Percentiles rank a stretch among this genome's conserved stretches.
Conservation (phyloP, 805 yeast genomes). For the Saturnispora gosingensis region DNA sequence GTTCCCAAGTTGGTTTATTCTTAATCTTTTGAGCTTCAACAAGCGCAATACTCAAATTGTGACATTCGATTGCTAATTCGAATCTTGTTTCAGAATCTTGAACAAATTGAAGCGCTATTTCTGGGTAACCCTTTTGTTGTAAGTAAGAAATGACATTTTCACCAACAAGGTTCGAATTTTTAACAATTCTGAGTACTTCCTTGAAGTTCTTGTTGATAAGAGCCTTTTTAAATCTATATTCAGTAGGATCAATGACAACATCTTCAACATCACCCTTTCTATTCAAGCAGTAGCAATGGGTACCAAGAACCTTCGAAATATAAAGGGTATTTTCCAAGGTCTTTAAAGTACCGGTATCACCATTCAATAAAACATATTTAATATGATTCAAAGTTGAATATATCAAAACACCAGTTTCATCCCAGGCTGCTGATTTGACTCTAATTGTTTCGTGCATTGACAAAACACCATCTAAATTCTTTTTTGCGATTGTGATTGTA, state of each 20-base stretch:
- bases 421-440: constrained; percentile 97
- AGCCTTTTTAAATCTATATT: constrained; percentile 91
- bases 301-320: constrained; percentile 61
- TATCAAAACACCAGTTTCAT: constrained; percentile 81
- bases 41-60: constrained; percentile 78
- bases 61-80: constrained; percentile 90
- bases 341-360: constrained; percentile 90
- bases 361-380: constrained; percentile 86
- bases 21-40: constrained; percentile 78
- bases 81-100: constrained; percentile 94
- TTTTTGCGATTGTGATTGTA: constrained; percentile 79
- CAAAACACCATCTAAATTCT: constrained; percentile 65
- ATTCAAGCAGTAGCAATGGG: constrained; percentile 68
- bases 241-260: constrained; percentile 85
- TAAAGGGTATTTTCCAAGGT: constrained; percentile 86
- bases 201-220: constrained; percentile 80
- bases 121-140: constrained; percentile 94
- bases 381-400: constrained; percentile 94
- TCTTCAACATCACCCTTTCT: constrained; percentile 80
- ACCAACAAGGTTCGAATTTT: constrained; percentile 86
- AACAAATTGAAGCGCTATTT: constrained; percentile 93
- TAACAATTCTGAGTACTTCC: constrained; percentile 85
- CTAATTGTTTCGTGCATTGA: constrained; percentile 94
- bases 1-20: constrained; percentile 64
- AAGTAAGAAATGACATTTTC: constrained; percentile 93